Percentiles rank a stretch among this genome's conserved stretches.
phyloP scores from a whole-genome alignment of 2,329 filamentous ascomycete genomes.

The Ophiostoma sp. region DNA sequence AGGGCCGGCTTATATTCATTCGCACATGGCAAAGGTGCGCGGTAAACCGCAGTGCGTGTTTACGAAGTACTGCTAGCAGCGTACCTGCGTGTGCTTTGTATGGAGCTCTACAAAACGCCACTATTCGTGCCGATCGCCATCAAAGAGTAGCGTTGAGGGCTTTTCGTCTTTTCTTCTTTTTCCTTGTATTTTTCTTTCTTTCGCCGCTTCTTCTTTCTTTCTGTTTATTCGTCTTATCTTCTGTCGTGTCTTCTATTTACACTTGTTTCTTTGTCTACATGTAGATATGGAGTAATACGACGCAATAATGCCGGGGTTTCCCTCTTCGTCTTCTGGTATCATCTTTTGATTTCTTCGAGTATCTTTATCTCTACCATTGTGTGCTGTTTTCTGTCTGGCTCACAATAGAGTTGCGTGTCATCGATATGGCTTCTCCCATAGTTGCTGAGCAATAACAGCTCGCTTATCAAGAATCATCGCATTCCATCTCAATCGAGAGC shows the following conservation, averaged over 20 bases:
- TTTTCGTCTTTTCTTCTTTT: neutral
- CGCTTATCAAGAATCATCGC: neutral
- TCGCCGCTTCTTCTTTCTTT: neutral
- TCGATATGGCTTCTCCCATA: too few relatives aligned
- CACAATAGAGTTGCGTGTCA: neutral
- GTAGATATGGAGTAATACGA: slow-evolving; percentile 3
- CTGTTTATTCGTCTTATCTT: slow-evolving; percentile 9
- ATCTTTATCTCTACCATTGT: neutral
- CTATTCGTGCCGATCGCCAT: slow-evolving; percentile 11
- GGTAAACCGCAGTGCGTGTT: too few relatives aligned
- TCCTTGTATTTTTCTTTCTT: neutral
- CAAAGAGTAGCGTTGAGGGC: neutral
- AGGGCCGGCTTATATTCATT: slow-evolving; percentile 5
- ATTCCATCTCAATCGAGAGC: too few relatives aligned
- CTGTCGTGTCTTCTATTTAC: neutral
- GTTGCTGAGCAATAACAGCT: too few relatives aligned
- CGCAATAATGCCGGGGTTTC: neutral
- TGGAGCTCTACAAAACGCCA: neutral
- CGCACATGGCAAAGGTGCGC: too few relatives aligned
- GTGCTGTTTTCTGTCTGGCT: neutral
- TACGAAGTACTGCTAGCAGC: too few relatives aligned
- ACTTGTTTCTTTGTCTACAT: slow-evolving; percentile 10
- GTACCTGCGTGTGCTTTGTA: neutral
- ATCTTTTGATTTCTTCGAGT: neutral
- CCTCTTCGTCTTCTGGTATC: neutral